A percentile compares a stretch with the other conserved stretches of the same genome.
These are phyloP conservation scores for Apiotrichum mycotoxinovorans DNA, from an alignment of 1,284 basidiomycete genomes.

Conservation along the genomic window DNA sequence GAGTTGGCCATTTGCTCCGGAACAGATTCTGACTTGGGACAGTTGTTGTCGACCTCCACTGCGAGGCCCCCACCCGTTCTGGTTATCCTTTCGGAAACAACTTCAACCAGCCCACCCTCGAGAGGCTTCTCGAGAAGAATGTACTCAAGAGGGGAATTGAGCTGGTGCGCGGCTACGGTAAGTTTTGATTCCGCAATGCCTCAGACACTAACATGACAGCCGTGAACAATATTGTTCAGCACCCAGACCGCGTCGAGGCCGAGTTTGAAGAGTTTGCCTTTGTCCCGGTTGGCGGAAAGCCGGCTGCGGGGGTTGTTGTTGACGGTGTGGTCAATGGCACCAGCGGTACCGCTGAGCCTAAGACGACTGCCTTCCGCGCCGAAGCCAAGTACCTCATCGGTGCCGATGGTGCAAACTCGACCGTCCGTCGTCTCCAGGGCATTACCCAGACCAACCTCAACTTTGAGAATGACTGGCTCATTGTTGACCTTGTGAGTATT, in stretches of 20 bases:
- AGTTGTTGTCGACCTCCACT: slow-evolving; percentile 14
- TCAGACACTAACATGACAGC: background rate
- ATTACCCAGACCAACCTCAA: slow-evolving; percentile 15
- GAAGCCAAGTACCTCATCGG: slow-evolving; percentile 19
- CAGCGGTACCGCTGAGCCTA: background rate
- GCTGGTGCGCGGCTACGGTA: slow-evolving; percentile 7
- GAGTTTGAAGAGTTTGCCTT: background rate
- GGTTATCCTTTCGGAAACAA: slow-evolving; percentile 17
- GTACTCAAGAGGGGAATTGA: slow-evolving; percentile 6
- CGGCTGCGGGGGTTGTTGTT: slow-evolving; percentile 1
- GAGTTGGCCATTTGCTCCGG: no score
- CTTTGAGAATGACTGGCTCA: slow-evolving; percentile 28
- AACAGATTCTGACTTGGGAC: background rate
- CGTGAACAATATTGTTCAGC: background rate
- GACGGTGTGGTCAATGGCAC: background rate
- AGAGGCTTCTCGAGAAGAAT: slow-evolving; percentile 9
- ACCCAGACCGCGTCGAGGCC: slow-evolving; percentile 2
- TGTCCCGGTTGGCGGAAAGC: background rate
- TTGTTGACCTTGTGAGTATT: slow-evolving; percentile 17
- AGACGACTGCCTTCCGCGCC: background rate
- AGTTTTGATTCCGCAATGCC: background rate
- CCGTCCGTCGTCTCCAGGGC: slow-evolving; percentile 14
- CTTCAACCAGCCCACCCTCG: slow-evolving; percentile 22
- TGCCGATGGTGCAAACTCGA: slow-evolving; percentile 26
- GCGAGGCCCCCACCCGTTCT: slow-evolving; percentile 15